These are phyloP conservation scores for Smittium mucronatum DNA, from an alignment of 371 early-diverging fungal genomes.

Conservation along the genomic window DNA sequence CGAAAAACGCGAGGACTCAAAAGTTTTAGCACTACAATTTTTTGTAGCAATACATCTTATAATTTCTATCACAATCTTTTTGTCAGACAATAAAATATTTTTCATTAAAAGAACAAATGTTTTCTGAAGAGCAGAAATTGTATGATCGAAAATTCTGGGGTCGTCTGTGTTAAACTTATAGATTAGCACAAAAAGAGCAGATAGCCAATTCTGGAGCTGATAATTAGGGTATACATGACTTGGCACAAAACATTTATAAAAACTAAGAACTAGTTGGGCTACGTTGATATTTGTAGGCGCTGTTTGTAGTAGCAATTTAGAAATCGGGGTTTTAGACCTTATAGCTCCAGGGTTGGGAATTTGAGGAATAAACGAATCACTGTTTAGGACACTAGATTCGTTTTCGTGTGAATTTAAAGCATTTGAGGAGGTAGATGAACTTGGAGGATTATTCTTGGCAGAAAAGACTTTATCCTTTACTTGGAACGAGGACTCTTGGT, in stretches of 20 bases:
- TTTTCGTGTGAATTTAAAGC: no score
- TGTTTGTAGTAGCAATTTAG: no score
- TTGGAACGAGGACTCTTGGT: no score
- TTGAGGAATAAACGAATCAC: no score
- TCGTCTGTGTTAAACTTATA: neutral
- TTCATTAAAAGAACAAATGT: neutral
- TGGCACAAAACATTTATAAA: neutral
- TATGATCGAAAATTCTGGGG: neutral
- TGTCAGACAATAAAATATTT: neutral
- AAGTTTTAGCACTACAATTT: neutral
- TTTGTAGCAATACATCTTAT: neutral
- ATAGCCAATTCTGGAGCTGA: neutral
- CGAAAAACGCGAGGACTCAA: neutral
- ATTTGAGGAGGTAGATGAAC: no score
- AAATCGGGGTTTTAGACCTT: no score
- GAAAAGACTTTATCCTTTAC: no score
- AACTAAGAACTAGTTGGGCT: neutral
- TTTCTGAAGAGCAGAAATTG: neutral
- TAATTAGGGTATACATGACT: neutral
- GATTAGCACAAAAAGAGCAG: neutral
- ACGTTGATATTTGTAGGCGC: neutral
- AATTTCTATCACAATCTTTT: neutral
- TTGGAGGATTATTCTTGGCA: no score
- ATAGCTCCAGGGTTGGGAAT: no score
- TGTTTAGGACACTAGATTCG: no score